phyloP scores from a whole-genome alignment of 257 asterid genomes.

The Solanum appendiculatum region DNA sequence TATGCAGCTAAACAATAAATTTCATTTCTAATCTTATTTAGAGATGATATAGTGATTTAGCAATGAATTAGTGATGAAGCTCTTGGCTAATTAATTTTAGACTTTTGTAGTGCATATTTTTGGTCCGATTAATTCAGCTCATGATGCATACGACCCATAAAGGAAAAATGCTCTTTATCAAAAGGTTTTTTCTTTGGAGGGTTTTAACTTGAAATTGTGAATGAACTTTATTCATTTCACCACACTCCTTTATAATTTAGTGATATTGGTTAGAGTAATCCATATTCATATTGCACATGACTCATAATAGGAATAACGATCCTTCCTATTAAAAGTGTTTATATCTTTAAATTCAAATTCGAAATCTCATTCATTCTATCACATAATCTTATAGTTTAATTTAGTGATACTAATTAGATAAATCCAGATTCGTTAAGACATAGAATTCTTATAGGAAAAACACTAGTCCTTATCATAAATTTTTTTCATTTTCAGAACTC shows the following conservation, averaged over 20 bases:
- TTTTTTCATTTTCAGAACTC: background rate
- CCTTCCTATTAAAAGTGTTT: background rate
- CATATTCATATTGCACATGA: fast-evolving
- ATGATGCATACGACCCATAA: too few species aligned
- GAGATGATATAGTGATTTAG: background rate
- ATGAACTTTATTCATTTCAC: fast-evolving
- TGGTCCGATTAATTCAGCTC: too few species aligned
- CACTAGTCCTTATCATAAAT: fast-evolving
- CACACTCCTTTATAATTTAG: too few species aligned
- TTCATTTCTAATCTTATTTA: background rate
- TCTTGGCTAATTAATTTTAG: background rate
- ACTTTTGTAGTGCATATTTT: background rate
- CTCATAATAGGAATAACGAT: background rate
- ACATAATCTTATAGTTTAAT: background rate
- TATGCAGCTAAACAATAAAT: background rate
- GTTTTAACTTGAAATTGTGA: fast-evolving
- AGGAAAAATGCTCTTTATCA: fast-evolving
- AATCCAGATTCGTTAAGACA: background rate
- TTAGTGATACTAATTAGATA: fast-evolving
- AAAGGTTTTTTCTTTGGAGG: fast-evolving
- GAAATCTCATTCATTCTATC: fast-evolving
- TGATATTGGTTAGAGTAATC: background rate
- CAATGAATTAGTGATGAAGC: background rate
- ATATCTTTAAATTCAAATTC: background rate
- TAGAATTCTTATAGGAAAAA: fast-evolving